Conservation (phyloP, 441 rosid genomes). For the Adansonia gregorii region DNA sequence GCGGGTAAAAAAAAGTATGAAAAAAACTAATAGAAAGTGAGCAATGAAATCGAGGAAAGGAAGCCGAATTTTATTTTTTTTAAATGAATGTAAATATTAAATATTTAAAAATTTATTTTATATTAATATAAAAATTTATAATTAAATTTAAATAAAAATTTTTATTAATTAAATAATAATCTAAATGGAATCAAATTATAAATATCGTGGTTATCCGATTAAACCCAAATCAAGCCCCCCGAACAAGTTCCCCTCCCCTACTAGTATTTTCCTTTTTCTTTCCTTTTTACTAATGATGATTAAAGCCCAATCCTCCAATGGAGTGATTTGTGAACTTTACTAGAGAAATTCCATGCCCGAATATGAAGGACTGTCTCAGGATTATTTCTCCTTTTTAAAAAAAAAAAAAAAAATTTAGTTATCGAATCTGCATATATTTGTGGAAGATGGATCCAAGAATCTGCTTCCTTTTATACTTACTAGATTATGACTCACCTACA, state of each 20-base stretch:
- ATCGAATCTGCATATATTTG: not conserved
- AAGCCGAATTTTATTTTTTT: not conserved
- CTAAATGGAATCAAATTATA: no score
- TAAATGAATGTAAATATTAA: no score
- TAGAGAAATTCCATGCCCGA: not conserved
- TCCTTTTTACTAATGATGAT: not conserved
- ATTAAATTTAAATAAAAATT: no score
- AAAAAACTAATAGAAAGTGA: no score
- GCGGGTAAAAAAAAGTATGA: no score
- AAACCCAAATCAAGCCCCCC: no score
- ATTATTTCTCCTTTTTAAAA: not conserved
- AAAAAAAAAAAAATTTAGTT: no score
- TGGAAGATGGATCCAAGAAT: not conserved
- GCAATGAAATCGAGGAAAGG: not conserved
- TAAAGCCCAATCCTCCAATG: slow-evolving; percentile 6
- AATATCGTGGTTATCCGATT: no score
- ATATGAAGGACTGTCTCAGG: not conserved
- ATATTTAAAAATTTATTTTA: no score
- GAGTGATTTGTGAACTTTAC: not conserved
- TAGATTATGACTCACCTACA: no score
- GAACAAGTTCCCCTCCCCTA: not conserved
- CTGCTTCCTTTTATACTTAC: not conserved
- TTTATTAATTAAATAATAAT: no score
- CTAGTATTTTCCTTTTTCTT: not conserved
- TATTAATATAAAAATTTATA: no score